Base-by-base conservation (phyloP, 495 filamentous ascomycete species). In the Sabuloglossum arenarium region DNA sequence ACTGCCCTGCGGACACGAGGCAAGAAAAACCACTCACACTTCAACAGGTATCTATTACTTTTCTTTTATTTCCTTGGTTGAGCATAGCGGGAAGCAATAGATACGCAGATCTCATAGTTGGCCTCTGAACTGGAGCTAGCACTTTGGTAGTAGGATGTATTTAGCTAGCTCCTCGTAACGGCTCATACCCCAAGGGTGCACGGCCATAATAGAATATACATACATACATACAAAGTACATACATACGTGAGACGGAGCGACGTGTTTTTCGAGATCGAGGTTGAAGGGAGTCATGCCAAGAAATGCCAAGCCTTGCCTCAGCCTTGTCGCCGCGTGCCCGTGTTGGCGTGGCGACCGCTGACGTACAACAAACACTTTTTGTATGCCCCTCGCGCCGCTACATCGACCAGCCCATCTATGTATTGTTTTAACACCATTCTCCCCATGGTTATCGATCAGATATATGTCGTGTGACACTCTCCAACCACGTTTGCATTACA, bases 401-500 rank as follows among this genome's bases (percentile, higher is more conserved):
- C 28, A 32, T 32, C 52, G 52, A 54, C 29, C 52, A 54, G 37
- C 52, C 52, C 52, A 54, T 30, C 52, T 54, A 54, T 54, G 37
- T 54, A 30, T 32, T 23, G 30, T 54, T 54, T 54, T 30, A 30
- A n/a, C 37, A 37, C 52, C 28, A 54, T 32, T 32, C 29, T 30
- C 52, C 30, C 52, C 52, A 19, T 19, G 24, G 34, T 39, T 39
- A 54, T 54, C 52, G 37, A 54, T 23, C 29, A 54, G 52, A 54
- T 54, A 54, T 54, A 54, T 54, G 52, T 54, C 27, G 30, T 54
- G 28, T 25, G 52, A 54, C 52, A 54, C 52, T 54, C 21, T 54
- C 52, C 52, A 37, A 54, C 52, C 28, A 54, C 52, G 52, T 54
- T 54, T 25, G 29, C 52, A 54, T 54, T 54, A 54, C 52, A 54